phyloP scores from a whole-genome alignment of 768 basidiomycete genomes.

The Hygrocybe punicea region DNA sequence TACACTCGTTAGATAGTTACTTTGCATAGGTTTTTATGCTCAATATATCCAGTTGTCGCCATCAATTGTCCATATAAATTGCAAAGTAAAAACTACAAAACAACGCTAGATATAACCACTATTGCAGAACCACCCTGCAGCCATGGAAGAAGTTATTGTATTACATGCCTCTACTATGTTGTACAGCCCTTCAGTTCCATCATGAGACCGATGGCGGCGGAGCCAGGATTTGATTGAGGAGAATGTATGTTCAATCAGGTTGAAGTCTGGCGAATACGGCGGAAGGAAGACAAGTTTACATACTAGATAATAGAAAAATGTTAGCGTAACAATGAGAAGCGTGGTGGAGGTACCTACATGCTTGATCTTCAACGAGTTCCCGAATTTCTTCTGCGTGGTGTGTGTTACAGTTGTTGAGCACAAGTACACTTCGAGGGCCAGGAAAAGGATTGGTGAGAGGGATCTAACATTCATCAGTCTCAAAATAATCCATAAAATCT shows the following conservation, averaged over 20 bases:
- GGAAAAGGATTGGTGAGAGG: slow-evolving; percentile 30
- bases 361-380: slow-evolving; percentile 26
- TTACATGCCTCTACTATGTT: not conserved
- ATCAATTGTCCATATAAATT: not conserved
- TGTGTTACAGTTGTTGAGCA: slow-evolving; percentile 41
- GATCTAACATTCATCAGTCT: not conserved
- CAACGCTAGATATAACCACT: not conserved
- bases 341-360: slow-evolving; percentile 17
- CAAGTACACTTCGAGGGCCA: slow-evolving; percentile 30
- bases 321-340: not conserved
- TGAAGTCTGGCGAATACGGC: slow-evolving; percentile 32
- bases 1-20: not conserved
- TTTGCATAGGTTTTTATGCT: not conserved
- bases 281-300: slow-evolving; percentile 17
- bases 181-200: too few relatives aligned
- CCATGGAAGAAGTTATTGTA: not conserved
- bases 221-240: slow-evolving; percentile 19
- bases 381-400: slow-evolving; percentile 37
- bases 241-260: slow-evolving; percentile 33
- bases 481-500: not conserved
- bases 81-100: not conserved
- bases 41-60: not conserved
- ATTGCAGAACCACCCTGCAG: not conserved
- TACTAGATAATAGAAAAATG: not conserved
- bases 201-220: too few relatives aligned